phyloP scores from a whole-genome alignment of 306 rosid genomes.

The Hylodesmum podocarpum region DNA sequence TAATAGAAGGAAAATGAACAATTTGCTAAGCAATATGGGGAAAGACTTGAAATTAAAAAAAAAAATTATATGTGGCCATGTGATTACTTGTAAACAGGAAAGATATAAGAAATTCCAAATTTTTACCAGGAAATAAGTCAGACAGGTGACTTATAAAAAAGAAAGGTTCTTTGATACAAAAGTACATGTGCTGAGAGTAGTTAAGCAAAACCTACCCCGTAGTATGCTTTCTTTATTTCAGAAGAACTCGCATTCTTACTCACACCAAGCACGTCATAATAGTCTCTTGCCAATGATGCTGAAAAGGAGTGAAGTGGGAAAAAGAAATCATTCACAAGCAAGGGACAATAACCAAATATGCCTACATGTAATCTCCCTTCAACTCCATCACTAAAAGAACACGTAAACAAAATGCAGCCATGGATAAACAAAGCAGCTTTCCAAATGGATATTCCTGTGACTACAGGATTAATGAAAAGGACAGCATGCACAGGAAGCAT shows the following conservation, averaged over 20 bases:
- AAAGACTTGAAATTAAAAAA: background rate
- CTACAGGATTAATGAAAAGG: background rate
- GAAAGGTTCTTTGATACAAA: background rate
- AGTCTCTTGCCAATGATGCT: conserved; percentile 80
- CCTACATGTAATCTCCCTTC: background rate
- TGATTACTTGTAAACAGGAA: conserved; percentile 4
- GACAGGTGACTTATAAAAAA: background rate
- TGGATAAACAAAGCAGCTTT: background rate
- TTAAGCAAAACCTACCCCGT: conserved; percentile 71
- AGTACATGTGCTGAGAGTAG: background rate
- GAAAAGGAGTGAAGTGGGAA: conserved; percentile 21
- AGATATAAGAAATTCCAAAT: background rate
- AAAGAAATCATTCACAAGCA: background rate
- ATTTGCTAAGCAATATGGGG: background rate
- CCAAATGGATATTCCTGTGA: conserved; percentile 3
- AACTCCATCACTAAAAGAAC: conserved; percentile 2
- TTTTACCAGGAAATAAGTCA: conserved; percentile 8
- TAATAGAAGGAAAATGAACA: background rate
- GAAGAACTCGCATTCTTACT: conserved; percentile 81
- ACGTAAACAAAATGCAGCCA: background rate
- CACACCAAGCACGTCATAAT: conserved; percentile 87
- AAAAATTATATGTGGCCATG: background rate
- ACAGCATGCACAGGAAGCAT: background rate
- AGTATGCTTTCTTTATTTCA: conserved; percentile 93
- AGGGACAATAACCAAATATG: background rate